Conservation (phyloP, 495 filamentous ascomycete species). For the Tuber aestivum region DNA sequence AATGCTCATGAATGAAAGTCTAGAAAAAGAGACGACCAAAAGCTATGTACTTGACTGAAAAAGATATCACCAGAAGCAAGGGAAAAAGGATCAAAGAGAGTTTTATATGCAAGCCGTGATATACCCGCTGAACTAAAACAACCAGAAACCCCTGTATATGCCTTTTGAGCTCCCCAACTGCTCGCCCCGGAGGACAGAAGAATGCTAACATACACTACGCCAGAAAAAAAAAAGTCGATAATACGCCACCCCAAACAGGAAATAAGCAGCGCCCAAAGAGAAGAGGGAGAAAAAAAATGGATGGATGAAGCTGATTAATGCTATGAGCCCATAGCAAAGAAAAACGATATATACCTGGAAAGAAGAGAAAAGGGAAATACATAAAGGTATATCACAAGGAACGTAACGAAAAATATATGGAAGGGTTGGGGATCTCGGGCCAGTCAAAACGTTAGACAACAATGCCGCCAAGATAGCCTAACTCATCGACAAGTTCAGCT, state of each 20-base stretch:
- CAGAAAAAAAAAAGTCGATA: neutral
- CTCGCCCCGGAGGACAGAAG: neutral
- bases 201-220: neutral
- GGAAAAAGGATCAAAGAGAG: neutral
- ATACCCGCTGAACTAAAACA: neutral
- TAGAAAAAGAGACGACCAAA: neutral
- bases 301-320: neutral
- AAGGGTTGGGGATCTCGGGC: neutral
- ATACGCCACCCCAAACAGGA: neutral
- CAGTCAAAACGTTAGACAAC: constrained; percentile 27
- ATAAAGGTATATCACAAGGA: neutral
- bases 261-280: neutral
- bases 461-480: constrained; percentile 38
- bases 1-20: neutral
- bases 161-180: neutral
- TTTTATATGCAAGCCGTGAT: neutral
- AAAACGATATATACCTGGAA: neutral
- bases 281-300: neutral
- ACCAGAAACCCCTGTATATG: constrained; percentile 4
- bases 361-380: neutral
- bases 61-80: neutral
- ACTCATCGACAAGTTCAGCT: constrained; percentile 32
- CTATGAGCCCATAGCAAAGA: neutral
- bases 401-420: neutral
- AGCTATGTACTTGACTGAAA: neutral